These are phyloP conservation scores for Medicago arabica DNA, from an alignment of 306 rosid species.

Conservation along the genomic window DNA sequence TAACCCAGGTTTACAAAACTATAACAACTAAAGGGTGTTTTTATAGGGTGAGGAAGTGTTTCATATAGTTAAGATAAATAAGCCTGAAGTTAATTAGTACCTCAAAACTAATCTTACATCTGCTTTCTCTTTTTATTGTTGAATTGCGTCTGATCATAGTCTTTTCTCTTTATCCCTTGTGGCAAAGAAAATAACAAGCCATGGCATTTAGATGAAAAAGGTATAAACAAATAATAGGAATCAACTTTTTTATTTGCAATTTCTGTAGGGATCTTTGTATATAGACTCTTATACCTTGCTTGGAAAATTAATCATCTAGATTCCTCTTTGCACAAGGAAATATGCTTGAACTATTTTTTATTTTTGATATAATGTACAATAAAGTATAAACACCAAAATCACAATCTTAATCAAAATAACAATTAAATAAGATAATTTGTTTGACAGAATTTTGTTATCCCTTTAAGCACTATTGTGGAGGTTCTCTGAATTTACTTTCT, in stretches of 20 bases:
- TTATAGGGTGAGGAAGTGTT: too few relatives aligned
- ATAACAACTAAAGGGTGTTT: too few relatives aligned
- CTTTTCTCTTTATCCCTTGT: background rate
- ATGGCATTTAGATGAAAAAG: background rate
- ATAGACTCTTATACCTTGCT: conserved; percentile 36
- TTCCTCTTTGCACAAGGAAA: conserved; percentile 36
- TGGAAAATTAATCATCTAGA: conserved; percentile 39
- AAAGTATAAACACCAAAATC: conserved; percentile 11
- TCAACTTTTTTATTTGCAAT: conserved; percentile 25
- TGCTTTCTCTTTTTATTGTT: background rate
- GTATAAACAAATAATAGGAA: conserved; percentile 10
- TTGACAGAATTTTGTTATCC: conserved; percentile 9
- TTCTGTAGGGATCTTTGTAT: conserved; percentile 35
- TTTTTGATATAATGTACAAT: conserved; percentile 27
- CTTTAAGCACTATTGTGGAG: background rate
- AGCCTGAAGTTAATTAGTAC: too few relatives aligned
- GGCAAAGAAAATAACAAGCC: background rate
- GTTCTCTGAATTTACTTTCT: conserved; percentile 16
- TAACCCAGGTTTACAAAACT: too few relatives aligned
- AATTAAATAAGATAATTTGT: conserved; percentile 7
- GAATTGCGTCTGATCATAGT: background rate
- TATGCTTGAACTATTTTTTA: conserved; percentile 10
- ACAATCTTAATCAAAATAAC: conserved; percentile 10
- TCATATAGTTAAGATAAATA: too few relatives aligned
- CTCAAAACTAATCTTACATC: background rate